Base-by-base conservation (phyloP, 768 basidiomycete genomes). In the Lyophyllum atratum region DNA sequence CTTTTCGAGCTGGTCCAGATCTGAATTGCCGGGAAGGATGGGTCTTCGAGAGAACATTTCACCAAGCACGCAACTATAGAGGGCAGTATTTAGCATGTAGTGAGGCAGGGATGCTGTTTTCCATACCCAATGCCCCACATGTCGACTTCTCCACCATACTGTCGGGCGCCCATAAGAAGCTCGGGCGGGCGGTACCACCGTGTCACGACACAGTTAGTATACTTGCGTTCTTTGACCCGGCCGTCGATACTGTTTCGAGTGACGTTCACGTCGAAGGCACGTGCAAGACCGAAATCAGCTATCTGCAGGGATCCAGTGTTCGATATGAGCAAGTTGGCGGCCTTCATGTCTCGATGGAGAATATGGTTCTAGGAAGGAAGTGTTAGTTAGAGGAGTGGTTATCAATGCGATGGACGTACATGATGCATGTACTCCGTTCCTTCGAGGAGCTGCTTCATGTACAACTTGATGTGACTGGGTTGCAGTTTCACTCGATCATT, bases 281-380 rank as follows among this genome's bases (percentile, higher is more conserved):
- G 85, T 0, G 97, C 97, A 10, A 99, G 84, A 71, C 97, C 97
- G 62, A 99, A 98, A 72, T 99, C 97, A 4, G 95, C 97, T 57
- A 99, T 83, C 46, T 87, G 87, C 15, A 98, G 78, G 21, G 81
- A 79, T 4, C 97, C 97, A 4, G 79, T 74, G 68, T 95, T 95
- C 54, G 88, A 90, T 50, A 99, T 96, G 46, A 99, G 86, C 49
- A 98, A 76, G 69, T 99, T 99, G 31, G 97, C 97, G 4, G 97
- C 92, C 69, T 99, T 99, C 91, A 99, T 95, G 66, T 99, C 97
- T 44, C 97, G 93, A 71, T 99, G 97, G 4, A 99, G 80, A 65
- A 98, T 96, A 62, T 93, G 86, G 72, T 98, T 97, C 96, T 98
- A 57, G 44, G 56, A 52, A 49, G 56, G 34, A 59, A 52, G 59